phyloP scores from a whole-genome alignment of 148 eudicot genomes.

The Tetragonia tetragonoides region DNA sequence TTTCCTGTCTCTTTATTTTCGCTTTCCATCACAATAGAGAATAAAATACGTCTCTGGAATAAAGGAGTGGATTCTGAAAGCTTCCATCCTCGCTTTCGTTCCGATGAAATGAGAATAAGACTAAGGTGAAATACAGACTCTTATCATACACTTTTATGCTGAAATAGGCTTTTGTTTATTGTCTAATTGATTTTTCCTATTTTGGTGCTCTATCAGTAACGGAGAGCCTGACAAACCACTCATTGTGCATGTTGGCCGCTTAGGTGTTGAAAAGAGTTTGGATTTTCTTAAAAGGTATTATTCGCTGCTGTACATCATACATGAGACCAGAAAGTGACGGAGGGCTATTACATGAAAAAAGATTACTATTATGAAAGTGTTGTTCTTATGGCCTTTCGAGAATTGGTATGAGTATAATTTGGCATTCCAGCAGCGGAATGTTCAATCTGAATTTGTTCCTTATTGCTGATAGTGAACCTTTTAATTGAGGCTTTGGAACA shows the following conservation, averaged over 20 bases:
- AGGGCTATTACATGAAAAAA: neutral
- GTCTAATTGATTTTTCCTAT: neutral
- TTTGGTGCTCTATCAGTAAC: conserved; percentile 44
- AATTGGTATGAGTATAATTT: neutral
- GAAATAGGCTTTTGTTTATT: neutral
- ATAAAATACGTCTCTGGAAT: conserved; percentile 82
- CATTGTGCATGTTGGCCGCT: conserved; percentile 48
- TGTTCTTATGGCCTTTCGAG: neutral
- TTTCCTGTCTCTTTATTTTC: neutral
- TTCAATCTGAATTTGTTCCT: neutral
- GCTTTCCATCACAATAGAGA: conserved; percentile 34
- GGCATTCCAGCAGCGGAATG: neutral
- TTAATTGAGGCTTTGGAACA: neutral
- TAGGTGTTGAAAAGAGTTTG: conserved; percentile 54
- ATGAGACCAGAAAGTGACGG: neutral
- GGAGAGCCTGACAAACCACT: conserved; percentile 57
- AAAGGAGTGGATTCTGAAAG: conserved; percentile 98
- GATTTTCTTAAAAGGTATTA: conserved; percentile 51
- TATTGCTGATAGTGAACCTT: neutral
- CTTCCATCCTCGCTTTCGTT: conserved; percentile 77
- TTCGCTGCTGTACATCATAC: neutral
- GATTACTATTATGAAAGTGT: no score
- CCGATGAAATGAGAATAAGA: conserved; percentile 77
- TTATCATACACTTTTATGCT: neutral
- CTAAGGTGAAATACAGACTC: conserved; percentile 48